Percentiles rank a stretch among this genome's conserved stretches.
Evolutionary conservation across 73 alveolate species (phyloP).

Genomic region (Paramecium sonneborni): DNA sequence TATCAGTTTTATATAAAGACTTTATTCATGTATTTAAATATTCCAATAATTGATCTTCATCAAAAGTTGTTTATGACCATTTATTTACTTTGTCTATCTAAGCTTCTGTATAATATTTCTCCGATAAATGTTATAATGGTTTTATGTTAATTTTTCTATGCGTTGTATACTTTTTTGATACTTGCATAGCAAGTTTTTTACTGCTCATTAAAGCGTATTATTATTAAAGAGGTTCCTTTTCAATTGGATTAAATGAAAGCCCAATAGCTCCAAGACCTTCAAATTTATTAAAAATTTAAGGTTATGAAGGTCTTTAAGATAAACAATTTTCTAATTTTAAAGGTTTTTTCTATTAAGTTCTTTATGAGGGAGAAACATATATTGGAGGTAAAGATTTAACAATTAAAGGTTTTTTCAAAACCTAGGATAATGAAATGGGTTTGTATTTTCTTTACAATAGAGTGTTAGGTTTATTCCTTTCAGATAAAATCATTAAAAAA

Average conservation of each 20-base stretch:
- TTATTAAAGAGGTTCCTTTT: not conserved
- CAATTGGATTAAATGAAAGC: not conserved
- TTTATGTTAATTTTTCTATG: not conserved
- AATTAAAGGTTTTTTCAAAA: not conserved
- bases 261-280: conserved; percentile 30
- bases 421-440: not conserved
- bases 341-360: not conserved
- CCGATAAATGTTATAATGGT: not conserved
- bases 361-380: not conserved
- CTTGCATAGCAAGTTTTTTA: not conserved
- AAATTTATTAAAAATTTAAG: not conserved
- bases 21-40: not conserved
- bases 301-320: not conserved
- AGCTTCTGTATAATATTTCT: not conserved
- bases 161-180: not conserved
- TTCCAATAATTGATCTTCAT: conserved; percentile 30
- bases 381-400: conserved; percentile 13
- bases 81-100: conserved; percentile 8
- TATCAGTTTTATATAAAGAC: not conserved
- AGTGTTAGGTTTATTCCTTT: not conserved
- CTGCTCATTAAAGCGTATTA: not conserved
- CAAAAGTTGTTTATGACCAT: conserved; percentile 56
- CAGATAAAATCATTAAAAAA: conserved; percentile 20
- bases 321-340: not conserved
- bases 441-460: not conserved